Evolutionary conservation across 2,329 filamentous ascomycete genomes (phyloP).

Genomic region (Scytalidium lignicola): DNA sequence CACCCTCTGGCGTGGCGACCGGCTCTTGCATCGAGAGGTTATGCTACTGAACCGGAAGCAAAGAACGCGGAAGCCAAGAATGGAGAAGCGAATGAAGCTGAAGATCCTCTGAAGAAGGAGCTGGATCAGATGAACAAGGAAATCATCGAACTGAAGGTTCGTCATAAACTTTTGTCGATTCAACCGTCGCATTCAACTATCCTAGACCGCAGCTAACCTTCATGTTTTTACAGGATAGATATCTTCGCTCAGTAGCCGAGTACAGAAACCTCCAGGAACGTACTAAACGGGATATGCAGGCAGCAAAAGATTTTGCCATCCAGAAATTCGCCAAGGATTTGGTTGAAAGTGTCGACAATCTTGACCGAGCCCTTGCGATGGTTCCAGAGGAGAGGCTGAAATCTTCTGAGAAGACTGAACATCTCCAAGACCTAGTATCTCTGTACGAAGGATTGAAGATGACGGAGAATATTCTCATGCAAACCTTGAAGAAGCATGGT

Average conservation of each 20-base stretch:
- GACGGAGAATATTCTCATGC: constrained; percentile 85
- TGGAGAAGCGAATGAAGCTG: constrained; percentile 29
- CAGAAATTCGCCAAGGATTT: constrained; percentile 92
- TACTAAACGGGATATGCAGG: constrained; percentile 82
- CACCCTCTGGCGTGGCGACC: constrained; percentile 11
- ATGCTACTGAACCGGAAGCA: constrained; percentile 37
- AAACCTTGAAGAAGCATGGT: constrained; percentile 88
- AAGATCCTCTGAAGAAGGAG: constrained; percentile 55
- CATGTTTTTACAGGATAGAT: constrained; percentile 67
- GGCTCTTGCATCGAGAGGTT: constrained; percentile 22
- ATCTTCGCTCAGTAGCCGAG: constrained; percentile 88
- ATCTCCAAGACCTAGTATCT: constrained; percentile 67
- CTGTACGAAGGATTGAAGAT: constrained; percentile 90
- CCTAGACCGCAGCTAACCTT: constrained; percentile 2
- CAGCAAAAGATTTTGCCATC: constrained; percentile 87
- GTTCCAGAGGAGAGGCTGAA: constrained; percentile 71
- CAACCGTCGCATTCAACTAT: constrained; percentile 1
- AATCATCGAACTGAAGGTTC: constrained; percentile 78
- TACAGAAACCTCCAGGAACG: constrained; percentile 98
- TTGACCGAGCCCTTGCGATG: constrained; percentile 82
- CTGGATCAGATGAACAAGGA: constrained; percentile 69
- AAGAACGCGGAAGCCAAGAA: constrained; percentile 37
- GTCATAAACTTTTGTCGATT: constrained; percentile 1
- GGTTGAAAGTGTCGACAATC: constrained; percentile 92
- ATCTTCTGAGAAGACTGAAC: constrained; percentile 42